Evolutionary conservation across 257 asterid species (phyloP).

Genomic region (Ehretia macrophylla): DNA sequence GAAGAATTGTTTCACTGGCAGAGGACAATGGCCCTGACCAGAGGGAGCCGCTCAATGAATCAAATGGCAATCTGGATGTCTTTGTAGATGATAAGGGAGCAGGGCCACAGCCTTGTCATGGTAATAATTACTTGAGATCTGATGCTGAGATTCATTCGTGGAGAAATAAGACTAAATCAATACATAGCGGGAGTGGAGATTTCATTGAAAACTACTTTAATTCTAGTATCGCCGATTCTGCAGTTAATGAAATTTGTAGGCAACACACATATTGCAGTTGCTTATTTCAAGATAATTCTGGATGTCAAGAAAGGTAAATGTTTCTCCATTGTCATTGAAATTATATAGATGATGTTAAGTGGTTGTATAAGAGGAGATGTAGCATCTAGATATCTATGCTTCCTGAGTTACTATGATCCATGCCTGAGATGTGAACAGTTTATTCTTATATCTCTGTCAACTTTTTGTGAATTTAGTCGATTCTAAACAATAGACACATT

Average conservation of each 20-base stretch:
- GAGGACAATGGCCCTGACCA: constrained; percentile 43
- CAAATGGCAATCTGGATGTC: constrained; percentile 34
- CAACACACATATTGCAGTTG: constrained; percentile 34
- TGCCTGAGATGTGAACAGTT: no score
- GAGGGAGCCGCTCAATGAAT: constrained; percentile 26
- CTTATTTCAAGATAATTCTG: constrained; percentile 35
- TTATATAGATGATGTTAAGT: background rate
- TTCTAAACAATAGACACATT: no score
- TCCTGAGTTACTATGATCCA: no score
- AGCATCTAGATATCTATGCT: background rate
- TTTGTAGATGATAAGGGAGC: constrained; percentile 26
- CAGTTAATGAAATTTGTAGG: constrained; percentile 35
- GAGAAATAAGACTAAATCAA: constrained; percentile 16
- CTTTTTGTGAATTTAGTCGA: no score
- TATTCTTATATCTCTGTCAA: no score
- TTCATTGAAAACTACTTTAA: constrained; percentile 30
- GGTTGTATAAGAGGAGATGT: no score
- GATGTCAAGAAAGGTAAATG: constrained; percentile 47
- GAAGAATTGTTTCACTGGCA: constrained; percentile 60
- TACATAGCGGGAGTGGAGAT: constrained; percentile 19
- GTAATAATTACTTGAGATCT: constrained; percentile 16
- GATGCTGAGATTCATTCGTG: constrained; percentile 13
- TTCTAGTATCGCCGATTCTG: constrained; percentile 33
- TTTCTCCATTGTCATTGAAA: background rate
- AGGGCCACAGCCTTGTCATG: constrained; percentile 17